A percentile compares a stretch with the other conserved stretches of the same genome.
Conservation (phyloP, 73 alveolate species). For the Urostyla sp. region DNA sequence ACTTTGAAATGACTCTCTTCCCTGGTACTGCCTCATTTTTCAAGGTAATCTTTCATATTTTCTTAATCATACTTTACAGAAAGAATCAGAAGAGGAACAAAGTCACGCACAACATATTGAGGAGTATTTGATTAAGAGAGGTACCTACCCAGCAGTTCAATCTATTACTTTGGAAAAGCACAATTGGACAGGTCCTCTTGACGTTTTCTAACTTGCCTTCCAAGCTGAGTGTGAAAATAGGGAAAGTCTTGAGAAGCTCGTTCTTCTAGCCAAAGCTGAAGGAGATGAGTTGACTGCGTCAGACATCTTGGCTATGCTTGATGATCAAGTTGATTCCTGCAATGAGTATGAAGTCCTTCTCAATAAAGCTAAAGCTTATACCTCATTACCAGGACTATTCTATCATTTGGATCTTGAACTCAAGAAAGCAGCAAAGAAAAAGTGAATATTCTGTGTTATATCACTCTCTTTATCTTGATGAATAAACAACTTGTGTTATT, state of each 20-base stretch:
- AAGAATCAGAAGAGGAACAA: constrained; percentile 19
- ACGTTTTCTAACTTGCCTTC: not conserved
- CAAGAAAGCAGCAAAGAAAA: not conserved
- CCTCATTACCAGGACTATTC: constrained; percentile 36
- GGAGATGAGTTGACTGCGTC: constrained; percentile 5
- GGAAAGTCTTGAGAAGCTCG: not conserved
- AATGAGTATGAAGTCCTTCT: constrained; percentile 12
- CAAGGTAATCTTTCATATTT: no score
- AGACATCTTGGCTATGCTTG: not conserved
- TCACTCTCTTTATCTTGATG: no score
- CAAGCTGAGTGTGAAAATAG: not conserved
- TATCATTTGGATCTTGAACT: constrained; percentile 48
- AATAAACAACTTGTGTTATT: no score
- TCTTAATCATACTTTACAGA: no score
- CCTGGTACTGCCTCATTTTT: constrained; percentile 49
- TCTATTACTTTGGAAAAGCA: not conserved
- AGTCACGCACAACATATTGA: constrained; percentile 20
- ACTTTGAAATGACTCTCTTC: not conserved
- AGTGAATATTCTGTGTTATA: no score
- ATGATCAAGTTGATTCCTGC: not conserved
- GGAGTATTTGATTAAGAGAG: constrained; percentile 36
- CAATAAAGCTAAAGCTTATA: constrained; percentile 38
- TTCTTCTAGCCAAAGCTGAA: constrained; percentile 1
- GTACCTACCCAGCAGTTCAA: not conserved
- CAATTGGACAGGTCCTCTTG: not conserved